Percentiles rank a stretch among this genome's conserved stretches.
Conservation (phyloP, 306 rosid species). For the Hippophae tibetana region DNA sequence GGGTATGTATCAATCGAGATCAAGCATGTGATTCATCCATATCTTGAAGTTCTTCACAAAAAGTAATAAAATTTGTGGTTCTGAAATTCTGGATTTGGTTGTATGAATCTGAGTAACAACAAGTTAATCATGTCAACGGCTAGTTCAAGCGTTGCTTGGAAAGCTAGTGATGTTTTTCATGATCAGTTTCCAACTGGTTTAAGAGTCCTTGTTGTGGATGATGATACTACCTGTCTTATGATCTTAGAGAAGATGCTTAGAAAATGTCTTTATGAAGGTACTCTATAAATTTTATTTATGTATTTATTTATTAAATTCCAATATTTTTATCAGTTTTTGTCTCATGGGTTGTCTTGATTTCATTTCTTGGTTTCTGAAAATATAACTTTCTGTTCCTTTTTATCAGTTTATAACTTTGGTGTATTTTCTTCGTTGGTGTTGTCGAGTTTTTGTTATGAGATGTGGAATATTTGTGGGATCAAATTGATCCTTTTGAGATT, state of each 20-base stretch:
- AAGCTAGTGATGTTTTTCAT: constrained; percentile 50
- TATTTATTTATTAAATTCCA: background rate
- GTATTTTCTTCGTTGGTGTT: background rate
- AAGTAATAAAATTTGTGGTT: background rate
- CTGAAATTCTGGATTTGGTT: constrained; percentile 25
- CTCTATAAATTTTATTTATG: background rate
- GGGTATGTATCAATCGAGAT: constrained; percentile 17
- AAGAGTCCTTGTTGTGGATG: constrained; percentile 86
- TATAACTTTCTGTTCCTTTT: constrained; percentile 2
- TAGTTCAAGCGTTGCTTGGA: constrained; percentile 37
- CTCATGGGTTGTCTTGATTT: background rate
- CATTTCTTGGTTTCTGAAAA: background rate
- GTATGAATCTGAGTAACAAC: constrained; percentile 55
- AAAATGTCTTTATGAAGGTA: constrained; percentile 81
- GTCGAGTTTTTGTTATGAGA: constrained; percentile 3
- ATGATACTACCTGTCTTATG: constrained; percentile 95
- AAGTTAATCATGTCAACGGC: constrained; percentile 70
- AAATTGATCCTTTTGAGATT: no score
- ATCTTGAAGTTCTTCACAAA: background rate
- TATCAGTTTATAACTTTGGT: background rate
- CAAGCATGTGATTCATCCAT: constrained; percentile 25
- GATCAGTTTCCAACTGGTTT: constrained; percentile 89
- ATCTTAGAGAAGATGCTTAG: constrained; percentile 94
- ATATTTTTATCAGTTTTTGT: background rate
- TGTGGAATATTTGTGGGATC: constrained; percentile 1